Base-by-base conservation (phyloP, 1,284 basidiomycete genomes). In the Microbotryum silenes-acaulis region DNA sequence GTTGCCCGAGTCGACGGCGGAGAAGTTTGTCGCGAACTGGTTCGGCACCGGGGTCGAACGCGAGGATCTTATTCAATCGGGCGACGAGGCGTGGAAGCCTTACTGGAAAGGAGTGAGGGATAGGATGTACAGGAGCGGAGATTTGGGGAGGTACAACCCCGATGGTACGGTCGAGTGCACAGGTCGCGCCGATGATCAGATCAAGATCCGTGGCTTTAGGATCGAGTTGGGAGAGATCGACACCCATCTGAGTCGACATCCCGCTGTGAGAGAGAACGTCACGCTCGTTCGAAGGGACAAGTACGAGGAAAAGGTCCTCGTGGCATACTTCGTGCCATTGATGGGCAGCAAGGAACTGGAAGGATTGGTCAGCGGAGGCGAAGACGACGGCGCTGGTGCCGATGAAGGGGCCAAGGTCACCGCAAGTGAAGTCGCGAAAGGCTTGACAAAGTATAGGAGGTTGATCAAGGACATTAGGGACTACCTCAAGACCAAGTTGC, bases 151-250 rank as follows among this genome's bases (percentile, higher is more conserved):
- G 18, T 98, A 98, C 77, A 80, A 90, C 33, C 91, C 96, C 2
- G 85, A 91, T 74, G 96, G 96, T 5, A 85, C 84, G 47, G 96
- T 99, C 20, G 96, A 98, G 75, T 98, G 96, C 77, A 94, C 91
- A 0, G 96, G 96, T 12, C 85, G 96, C 54, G 93, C 93, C 6
- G 96, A 99, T 74, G 96, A 98, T 74, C 96, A 99, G 76, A 91
- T 99, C 78, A 98, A 99, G 80, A 98, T 99, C 75, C 89, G 96
- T 65, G 96, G 96, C 8, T 99, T 99, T 85, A 83, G 96, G 44
- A 98, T 99, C 74, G 96, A 99, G 77, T 82, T 98, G 7, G 94
- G 94, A 21, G 96, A 99, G 78, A 97, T 99, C 70, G 96, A 99
- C 75, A 97, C 91, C 1, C 87, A 97, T 77, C 83, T 99, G 47